A percentile compares a stretch with the other conserved stretches of the same genome.
Conservation (phyloP, 1,284 basidiomycete species). For the Malassezia nana region DNA sequence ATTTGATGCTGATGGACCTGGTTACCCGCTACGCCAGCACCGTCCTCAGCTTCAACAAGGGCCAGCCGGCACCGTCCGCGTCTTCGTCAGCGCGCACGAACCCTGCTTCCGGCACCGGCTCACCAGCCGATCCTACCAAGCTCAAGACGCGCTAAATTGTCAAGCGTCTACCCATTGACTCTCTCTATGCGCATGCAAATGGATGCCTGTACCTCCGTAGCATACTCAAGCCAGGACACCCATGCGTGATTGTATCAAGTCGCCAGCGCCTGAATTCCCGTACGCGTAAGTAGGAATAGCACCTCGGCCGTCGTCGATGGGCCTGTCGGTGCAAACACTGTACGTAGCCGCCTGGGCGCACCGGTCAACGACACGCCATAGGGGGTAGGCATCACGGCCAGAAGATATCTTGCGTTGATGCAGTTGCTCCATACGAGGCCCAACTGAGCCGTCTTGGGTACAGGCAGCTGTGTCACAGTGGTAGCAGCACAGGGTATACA, state of each 20-base stretch:
- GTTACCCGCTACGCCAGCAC: conserved; percentile 39
- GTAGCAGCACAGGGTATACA: conserved; percentile 1
- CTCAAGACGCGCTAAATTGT: conserved; percentile 12
- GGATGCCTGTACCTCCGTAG: background rate
- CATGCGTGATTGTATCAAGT: background rate
- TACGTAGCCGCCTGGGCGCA: conserved; percentile 2
- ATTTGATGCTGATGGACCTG: conserved; percentile 38
- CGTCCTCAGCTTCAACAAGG: conserved; percentile 36
- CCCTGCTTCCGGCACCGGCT: background rate
- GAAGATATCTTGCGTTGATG: conserved; percentile 25
- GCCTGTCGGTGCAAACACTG: conserved; percentile 10
- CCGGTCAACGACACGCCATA: background rate
- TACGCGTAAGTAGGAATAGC: background rate
- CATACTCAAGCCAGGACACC: background rate
- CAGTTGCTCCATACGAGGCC: conserved; percentile 34
- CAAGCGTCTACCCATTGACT: background rate
- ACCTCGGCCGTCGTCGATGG: background rate
- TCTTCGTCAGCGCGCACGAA: conserved; percentile 9
- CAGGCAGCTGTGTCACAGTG: background rate
- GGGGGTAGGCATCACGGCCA: conserved; percentile 9
- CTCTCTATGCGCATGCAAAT: background rate
- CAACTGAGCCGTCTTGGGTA: conserved; percentile 25
- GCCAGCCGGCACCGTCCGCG: conserved; percentile 10
- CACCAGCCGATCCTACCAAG: conserved; percentile 13
- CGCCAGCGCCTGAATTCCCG: background rate